Evolutionary conservation across 2,329 filamentous ascomycete species (phyloP).

Genomic region (Colletotrichum scovillei): DNA sequence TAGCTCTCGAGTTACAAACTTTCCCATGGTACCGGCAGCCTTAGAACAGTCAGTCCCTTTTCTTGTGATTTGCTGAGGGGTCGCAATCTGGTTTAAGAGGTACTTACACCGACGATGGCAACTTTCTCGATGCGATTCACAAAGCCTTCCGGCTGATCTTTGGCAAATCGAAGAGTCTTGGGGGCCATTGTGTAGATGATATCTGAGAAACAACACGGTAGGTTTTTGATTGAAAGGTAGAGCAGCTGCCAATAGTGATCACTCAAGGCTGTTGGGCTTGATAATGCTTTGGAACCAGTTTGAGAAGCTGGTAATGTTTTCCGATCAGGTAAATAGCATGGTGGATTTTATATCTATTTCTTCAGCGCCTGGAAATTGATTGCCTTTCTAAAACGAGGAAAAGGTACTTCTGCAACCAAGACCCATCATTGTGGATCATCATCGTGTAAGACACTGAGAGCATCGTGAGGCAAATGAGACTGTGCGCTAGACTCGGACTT

Average conservation of each 20-base stretch:
- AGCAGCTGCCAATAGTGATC: neutral
- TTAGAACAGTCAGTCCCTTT: constrained; percentile 30
- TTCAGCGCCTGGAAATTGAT: neutral
- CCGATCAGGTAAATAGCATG: neutral
- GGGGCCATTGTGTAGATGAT: constrained; percentile 4
- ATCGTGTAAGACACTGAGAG: neutral
- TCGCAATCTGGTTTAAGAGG: neutral
- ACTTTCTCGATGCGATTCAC: constrained; percentile 55
- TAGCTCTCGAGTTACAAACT: constrained; percentile 53
- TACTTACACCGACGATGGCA: constrained; percentile 60
- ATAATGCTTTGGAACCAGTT: neutral
- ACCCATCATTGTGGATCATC: neutral
- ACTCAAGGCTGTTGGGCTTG: neutral
- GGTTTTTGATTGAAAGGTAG: neutral
- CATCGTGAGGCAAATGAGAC: neutral
- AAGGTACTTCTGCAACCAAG: neutral
- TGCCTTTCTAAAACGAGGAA: no score
- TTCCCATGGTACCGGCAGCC: constrained; percentile 56
- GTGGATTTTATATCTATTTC: neutral
- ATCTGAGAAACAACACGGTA: neutral
- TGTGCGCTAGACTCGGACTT: neutral
- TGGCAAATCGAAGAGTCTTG: constrained; percentile 41
- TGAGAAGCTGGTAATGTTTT: neutral
- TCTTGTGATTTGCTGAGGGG: neutral
- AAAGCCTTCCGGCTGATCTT: constrained; percentile 50